Evolutionary conservation across 768 basidiomycete genomes (phyloP).

Genomic region (Mrakia hoshinonis): DNA sequence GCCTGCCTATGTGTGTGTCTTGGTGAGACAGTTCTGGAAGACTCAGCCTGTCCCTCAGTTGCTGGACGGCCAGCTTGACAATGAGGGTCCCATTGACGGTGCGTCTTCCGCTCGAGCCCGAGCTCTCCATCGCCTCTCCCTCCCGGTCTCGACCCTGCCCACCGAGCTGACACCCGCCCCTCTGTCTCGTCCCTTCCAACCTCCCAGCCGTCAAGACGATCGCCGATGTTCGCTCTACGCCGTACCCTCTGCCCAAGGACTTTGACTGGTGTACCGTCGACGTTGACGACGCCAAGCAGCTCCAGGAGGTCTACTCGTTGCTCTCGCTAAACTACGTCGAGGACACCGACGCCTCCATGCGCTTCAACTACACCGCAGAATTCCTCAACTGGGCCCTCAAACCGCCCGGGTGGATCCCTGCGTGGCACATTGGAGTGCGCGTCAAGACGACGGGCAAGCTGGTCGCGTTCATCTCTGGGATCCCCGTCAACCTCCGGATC

Average conservation of each 20-base stretch:
- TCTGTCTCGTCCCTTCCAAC: conserved; percentile 53
- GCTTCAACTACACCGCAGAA: conserved; percentile 90
- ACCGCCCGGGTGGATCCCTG: conserved; percentile 82
- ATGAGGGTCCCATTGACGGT: conserved; percentile 24
- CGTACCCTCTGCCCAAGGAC: conserved; percentile 78
- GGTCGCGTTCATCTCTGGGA: conserved; percentile 91
- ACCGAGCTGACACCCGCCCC: neutral
- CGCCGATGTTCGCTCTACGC: conserved; percentile 76
- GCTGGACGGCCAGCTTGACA: conserved; percentile 44
- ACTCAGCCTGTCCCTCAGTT: conserved; percentile 95
- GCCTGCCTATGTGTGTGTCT: no score
- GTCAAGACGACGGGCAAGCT: conserved; percentile 83
- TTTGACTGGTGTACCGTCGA: conserved; percentile 86
- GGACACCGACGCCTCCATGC: conserved; percentile 89
- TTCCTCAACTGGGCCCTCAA: conserved; percentile 92
- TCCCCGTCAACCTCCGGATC: conserved; percentile 71
- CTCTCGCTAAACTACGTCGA: conserved; percentile 92
- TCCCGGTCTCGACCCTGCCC: neutral
- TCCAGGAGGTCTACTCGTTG: conserved; percentile 83
- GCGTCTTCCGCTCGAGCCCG: conserved; percentile 8
- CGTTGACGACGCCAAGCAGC: conserved; percentile 66
- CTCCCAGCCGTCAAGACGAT: conserved; percentile 52
- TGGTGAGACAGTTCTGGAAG: conserved; percentile 64
- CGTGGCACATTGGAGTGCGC: conserved; percentile 95
- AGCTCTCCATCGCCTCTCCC: neutral